A percentile compares a stretch with the other conserved stretches of the same genome.
Conservation (phyloP, 148 eudicot genomes). For the Rhododendron simsii region DNA sequence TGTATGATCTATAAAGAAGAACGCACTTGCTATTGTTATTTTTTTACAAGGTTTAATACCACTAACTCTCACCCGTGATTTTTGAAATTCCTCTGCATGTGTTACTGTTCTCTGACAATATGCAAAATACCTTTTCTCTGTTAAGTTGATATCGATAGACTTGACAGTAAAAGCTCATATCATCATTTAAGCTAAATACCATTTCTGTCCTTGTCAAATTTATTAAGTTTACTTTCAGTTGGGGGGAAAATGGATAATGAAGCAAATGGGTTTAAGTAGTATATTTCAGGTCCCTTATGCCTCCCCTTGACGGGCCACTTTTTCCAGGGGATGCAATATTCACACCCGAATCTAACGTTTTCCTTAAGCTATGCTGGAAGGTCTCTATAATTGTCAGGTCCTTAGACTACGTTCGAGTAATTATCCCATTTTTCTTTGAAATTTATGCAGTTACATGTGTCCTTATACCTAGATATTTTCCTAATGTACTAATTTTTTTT, state of each 20-base stretch:
- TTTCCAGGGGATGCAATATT: background rate
- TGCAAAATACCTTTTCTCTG: background rate
- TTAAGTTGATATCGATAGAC: background rate
- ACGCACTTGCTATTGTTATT: background rate
- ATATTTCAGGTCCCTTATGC: background rate
- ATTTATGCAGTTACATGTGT: background rate
- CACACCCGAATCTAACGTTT: background rate
- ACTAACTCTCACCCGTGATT: background rate
- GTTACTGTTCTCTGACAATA: background rate
- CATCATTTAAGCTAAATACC: background rate
- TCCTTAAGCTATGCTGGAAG: background rate
- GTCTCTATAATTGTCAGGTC: background rate
- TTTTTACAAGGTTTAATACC: background rate
- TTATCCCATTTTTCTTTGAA: background rate
- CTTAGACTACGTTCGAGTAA: background rate
- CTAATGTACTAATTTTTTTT: slow-evolving; percentile 7
- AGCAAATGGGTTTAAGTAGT: background rate
- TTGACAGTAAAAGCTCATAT: background rate
- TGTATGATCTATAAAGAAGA: background rate
- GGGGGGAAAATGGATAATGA: background rate
- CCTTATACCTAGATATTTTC: background rate
- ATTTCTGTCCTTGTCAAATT: background rate
- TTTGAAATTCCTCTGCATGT: background rate
- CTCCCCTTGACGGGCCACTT: background rate
- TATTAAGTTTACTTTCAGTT: background rate